Base-by-base conservation (phyloP, 352 stramenopile species). In the Aphanomyces stellatus region DNA sequence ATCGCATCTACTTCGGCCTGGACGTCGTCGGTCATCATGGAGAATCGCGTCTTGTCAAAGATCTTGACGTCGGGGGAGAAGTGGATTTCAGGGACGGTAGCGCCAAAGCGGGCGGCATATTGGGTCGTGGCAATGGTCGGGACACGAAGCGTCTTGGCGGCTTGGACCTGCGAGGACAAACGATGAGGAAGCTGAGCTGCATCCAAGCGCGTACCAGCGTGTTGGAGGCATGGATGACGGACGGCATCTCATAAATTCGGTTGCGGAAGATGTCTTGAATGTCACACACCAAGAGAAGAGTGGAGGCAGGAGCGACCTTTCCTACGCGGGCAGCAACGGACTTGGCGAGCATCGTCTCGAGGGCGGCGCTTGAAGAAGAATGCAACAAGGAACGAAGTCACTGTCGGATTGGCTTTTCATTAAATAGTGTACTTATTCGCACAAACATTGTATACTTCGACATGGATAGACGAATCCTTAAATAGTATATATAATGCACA, bases 1-100 rank as follows among this genome's bases (percentile, higher is more conserved):
- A 71, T 71, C 15, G 41, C 63, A 28, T 76, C 63, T 37, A 99
- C 65, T 69, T 98, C 78, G 30, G 74, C 65, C 31, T 85, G 75
- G 13, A 98, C 90, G 65, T 99, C 94, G 27, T 81, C 74, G n/a
- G 95, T 98, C 41, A 98, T 75, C 97, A 99, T 99, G 17, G 89
- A 98, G 77, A 99, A 99, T 61, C 96, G 81, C 73, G 96, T 98
- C 85, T 99, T 99, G 79, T 98, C 91, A 67, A 98, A 98, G 3
- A 91, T 79, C 28, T 82, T 84, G 40, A 80, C 67, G 53, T 75
- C 72, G 27, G 74, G 63, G 43, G 75, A 69, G 41, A 75, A 68
- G 24, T 76, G 65, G 62, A 96, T 84, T 65, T 96, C 88, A 2
- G 71, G 53, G 27, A 95, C 83, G 2, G 93, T 98, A 24, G 77